Percentiles rank a stretch among this genome's conserved stretches.
Conservation (phyloP, 768 basidiomycete species). For the Boletellus ananiceps region DNA sequence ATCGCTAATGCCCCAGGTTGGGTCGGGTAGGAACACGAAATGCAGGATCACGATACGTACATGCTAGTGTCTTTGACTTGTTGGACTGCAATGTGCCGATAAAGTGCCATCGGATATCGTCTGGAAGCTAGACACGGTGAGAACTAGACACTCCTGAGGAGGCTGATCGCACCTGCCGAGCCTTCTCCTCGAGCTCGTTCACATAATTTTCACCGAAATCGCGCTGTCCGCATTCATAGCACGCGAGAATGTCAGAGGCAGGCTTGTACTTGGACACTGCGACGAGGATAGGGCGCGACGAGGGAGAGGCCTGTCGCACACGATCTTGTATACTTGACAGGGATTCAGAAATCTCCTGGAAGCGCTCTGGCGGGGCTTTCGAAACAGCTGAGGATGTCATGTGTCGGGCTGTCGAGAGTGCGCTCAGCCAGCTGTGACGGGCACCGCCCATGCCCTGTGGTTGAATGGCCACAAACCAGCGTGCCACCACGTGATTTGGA, state of each 20-base stretch:
- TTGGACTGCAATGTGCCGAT: conserved; percentile 93
- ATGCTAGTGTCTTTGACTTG: conserved; percentile 84
- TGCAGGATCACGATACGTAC: conserved; percentile 38
- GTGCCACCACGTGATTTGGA: conserved; percentile 18
- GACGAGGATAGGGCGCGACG: conserved; percentile 48
- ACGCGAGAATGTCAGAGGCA: conserved; percentile 76
- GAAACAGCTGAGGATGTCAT: conserved; percentile 17
- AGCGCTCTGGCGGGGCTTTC: conserved; percentile 38
- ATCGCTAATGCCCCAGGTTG: conserved; percentile 49
- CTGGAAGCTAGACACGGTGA: conserved; percentile 58
- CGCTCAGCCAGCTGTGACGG: neutral
- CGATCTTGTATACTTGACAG: conserved; percentile 50
- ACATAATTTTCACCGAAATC: conserved; percentile 99
- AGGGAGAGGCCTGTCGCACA: conserved; percentile 35
- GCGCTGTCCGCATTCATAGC: conserved; percentile 74
- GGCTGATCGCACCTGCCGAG: conserved; percentile 48
- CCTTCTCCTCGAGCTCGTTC: conserved; percentile 87
- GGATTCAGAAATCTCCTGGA: conserved; percentile 48
- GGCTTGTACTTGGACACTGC: conserved; percentile 96
- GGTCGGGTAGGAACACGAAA: conserved; percentile 3
- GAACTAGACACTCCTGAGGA: neutral
- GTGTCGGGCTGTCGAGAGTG: conserved; percentile 3
- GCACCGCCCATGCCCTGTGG: neutral
- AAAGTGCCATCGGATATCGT: conserved; percentile 93
- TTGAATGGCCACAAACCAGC: neutral